These are phyloP conservation scores for Ustulina deusta DNA, from an alignment of 2,329 filamentous ascomycete genomes.

Conservation along the genomic window DNA sequence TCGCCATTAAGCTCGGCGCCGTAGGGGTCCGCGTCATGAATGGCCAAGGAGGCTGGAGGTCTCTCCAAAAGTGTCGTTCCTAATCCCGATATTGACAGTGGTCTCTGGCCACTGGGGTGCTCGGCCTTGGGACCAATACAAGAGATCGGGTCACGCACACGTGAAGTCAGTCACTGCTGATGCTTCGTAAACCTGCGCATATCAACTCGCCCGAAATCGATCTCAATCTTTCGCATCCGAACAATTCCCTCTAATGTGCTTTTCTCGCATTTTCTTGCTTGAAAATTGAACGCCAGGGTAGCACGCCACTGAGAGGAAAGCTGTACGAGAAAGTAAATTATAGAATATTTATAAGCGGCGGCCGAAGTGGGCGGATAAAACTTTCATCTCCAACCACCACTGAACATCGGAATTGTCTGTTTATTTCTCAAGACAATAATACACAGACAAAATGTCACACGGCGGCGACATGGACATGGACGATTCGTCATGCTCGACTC, in stretches of 20 bases:
- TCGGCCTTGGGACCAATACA: background rate
- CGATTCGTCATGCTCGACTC: constrained; percentile 31
- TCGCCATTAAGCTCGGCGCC: background rate
- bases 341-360: constrained; percentile 3
- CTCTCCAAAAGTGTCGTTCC: constrained; percentile 12
- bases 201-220: background rate
- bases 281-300: background rate
- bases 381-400: background rate
- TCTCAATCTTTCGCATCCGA: background rate
- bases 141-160: background rate
- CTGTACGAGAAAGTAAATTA: background rate
- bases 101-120: constrained; percentile 1
- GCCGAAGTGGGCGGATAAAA: background rate
- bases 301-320: background rate
- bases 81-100: constrained; percentile 9
- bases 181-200: constrained; percentile 23
- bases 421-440: background rate
- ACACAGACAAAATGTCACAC: constrained; percentile 23
- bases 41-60: constrained; percentile 4
- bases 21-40: background rate
- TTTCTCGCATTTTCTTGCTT: background rate
- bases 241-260: constrained; percentile 22
- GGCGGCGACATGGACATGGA: constrained; percentile 43
- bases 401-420: background rate
- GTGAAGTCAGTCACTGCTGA: background rate